phyloP scores from a whole-genome alignment of 768 basidiomycete species.

The Trametes meyenii region DNA sequence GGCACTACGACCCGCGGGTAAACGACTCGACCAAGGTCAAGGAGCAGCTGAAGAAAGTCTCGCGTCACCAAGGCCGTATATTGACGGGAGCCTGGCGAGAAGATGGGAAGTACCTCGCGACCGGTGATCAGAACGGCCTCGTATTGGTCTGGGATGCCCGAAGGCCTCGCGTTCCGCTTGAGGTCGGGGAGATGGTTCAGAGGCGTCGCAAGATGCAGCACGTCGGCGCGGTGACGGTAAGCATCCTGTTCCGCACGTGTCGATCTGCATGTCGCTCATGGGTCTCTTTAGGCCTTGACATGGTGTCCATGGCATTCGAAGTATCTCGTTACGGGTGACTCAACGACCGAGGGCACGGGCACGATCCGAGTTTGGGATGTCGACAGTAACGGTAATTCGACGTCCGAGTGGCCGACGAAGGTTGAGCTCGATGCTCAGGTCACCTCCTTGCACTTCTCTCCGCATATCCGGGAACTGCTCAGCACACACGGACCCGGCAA shows the following conservation, averaged over 20 bases:
- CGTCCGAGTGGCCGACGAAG: slow-evolving; percentile 38
- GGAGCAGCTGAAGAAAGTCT: slow-evolving; percentile 67
- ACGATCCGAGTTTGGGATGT: slow-evolving; percentile 59
- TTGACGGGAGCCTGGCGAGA: slow-evolving; percentile 68
- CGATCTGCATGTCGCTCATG: neutral
- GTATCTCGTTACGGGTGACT: slow-evolving; percentile 51
- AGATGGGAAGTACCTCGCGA: slow-evolving; percentile 69
- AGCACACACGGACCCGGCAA: slow-evolving; percentile 70
- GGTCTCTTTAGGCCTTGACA: slow-evolving; percentile 47
- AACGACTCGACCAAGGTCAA: slow-evolving; percentile 44
- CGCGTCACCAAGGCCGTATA: slow-evolving; percentile 69
- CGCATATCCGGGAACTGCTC: slow-evolving; percentile 83
- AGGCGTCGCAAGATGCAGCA: slow-evolving; percentile 75
- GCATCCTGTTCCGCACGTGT: slow-evolving; percentile 21
- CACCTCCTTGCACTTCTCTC: slow-evolving; percentile 72
- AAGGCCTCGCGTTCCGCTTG: slow-evolving; percentile 47
- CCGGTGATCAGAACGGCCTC: slow-evolving; percentile 74
- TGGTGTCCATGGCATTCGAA: slow-evolving; percentile 63
- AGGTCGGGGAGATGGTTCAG: slow-evolving; percentile 57
- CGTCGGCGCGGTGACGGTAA: slow-evolving; percentile 55
- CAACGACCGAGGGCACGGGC: slow-evolving; percentile 45
- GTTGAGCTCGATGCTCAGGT: slow-evolving; percentile 61
- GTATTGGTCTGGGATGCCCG: slow-evolving; percentile 80
- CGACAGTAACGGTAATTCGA: slow-evolving; percentile 43
- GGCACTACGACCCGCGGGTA: slow-evolving; percentile 73